Conservation (phyloP, 495 filamentous ascomycete genomes). For the Penicillium bialowiezense region DNA sequence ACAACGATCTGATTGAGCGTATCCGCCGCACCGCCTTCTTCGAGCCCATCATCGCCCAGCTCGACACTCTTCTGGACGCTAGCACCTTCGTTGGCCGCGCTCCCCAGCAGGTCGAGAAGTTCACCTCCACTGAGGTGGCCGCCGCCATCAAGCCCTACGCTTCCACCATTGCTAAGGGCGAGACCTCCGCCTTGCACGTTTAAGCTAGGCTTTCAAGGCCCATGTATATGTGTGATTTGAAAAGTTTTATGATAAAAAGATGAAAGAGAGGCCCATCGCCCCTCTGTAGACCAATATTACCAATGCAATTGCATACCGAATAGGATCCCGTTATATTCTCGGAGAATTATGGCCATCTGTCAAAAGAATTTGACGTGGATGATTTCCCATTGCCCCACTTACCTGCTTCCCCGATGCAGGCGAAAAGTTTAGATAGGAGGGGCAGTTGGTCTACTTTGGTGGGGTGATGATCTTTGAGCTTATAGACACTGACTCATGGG, state of each 20-base stretch:
- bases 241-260: conserved; percentile 11
- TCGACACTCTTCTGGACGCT: conserved; percentile 71
- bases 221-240: neutral
- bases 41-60: conserved; percentile 69
- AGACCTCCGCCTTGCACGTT: conserved; percentile 52
- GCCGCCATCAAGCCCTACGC: conserved; percentile 51
- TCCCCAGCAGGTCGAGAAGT: conserved; percentile 56
- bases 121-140: conserved; percentile 53
- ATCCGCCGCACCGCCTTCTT: conserved; percentile 78
- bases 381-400: conserved; percentile 9
- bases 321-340: neutral
- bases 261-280: neutral
- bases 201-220: conserved; percentile 22
- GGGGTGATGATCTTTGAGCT: neutral
- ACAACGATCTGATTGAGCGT: conserved; percentile 81
- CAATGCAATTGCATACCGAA: neutral
- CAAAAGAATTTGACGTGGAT: neutral
- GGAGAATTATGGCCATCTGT: neutral
- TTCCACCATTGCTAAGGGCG: conserved; percentile 33
- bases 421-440: conserved; percentile 1
- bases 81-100: conserved; percentile 65
- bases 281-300: neutral
- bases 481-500: no score
- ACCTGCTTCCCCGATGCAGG: conserved; percentile 10
- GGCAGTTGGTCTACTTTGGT: neutral